Evolutionary conservation across 2,329 filamentous ascomycete species (phyloP), one percentile per base, ranked within the genome.

Genomic region (Hypoxylon sp.): DNA sequence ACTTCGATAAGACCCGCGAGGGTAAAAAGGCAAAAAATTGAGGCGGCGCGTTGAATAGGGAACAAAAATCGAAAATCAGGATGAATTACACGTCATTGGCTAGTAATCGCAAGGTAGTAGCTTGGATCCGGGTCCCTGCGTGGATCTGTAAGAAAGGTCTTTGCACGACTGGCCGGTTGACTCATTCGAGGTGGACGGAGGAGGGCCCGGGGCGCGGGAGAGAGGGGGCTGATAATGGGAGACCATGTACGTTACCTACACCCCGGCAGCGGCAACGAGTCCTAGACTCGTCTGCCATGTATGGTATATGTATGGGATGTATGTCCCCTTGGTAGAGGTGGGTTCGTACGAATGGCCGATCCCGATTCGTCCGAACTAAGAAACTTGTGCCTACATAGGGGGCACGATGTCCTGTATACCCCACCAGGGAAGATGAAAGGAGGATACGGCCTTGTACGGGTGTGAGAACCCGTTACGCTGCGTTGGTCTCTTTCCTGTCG

Each of bases 61-160:
- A 56, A 59, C 43, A 56, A 52, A 48, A 56, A 56, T 30, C 22
- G 51, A 34, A 41, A 56, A 30, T 20, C 19, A 32, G 41, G 39
- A 57, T 30, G 57, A 55, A 43, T 58, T 41, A 59, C 62, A 65
- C 44, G 49, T 62, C 46, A 65, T 68, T 65, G 52, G 55, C 37
- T 49, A 34, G 30, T 37, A 54, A 50, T 39, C 24, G 4, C 7
- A 17, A 48, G 44, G 37, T 15, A 43, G 37, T 19, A 28, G 17
- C 30, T 56, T 55, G 53, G 52, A 64, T 51, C 41, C 32, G 28
- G 13, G 30, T 53, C 54, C 30, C 32, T 50, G 44, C 37, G 47
- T 17, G 39, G n/a, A 15, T 32, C 61, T 41, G 55, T 47, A 28
- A n/a, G 37, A 55, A 32, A 32, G 34, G 15, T 11, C 44, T 44